Evolutionary conservation across 75 land plant genomes (phyloP), one percentile per base, ranked within the genome.

Genomic region (Azolla pinnata): DNA sequence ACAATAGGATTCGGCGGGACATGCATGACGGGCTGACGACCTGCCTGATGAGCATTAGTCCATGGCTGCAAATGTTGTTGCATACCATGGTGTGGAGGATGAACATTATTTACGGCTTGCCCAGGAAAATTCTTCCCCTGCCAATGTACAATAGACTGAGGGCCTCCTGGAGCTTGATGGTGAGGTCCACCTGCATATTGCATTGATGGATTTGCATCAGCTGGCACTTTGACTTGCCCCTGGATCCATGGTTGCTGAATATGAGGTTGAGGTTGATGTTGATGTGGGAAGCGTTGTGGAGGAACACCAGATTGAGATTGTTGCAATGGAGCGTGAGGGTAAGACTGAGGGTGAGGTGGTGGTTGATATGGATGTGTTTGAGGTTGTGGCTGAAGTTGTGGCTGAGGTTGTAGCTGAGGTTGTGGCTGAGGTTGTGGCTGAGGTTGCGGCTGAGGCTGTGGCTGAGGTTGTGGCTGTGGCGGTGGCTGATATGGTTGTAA

Each of bases 351-450:
- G 31, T 64, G 38, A 38, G 35, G 32, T 30, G 60, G 76, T 7
- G 33, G 61, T 23, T 61, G 76, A 45, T 63, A 49, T 20, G 61
- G 75, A 57, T 67, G 31, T 1, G 25, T 29, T 8, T 69, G 54
- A n/a, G 66, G 79, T 31, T 65, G 82, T 0, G 66, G 52, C 45
- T 52, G 72, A 20, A 67, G 81, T 28, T 25, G 63, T 26, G 31
- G 76, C 2, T 52, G 28, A 29, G 33, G 20, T 17, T 56, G 38
- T 8, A 54, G 57, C 29, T 29, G 44, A 30, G 27, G 29, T 31
- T 70, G 72, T 4, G 40, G 60, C 12, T 23, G 64, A 8, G 30
- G 66, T 26, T 64, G 66, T 9, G n/a, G 25, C 16, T 19, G 8
- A 48, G 45, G 62, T 16, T 27, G 16, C 5, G 2, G 34, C 44